A percentile compares a stretch with the other conserved stretches of the same genome.
Evolutionary conservation across 306 rosid genomes (phyloP).

Genomic region (Prinsepia uniflora): DNA sequence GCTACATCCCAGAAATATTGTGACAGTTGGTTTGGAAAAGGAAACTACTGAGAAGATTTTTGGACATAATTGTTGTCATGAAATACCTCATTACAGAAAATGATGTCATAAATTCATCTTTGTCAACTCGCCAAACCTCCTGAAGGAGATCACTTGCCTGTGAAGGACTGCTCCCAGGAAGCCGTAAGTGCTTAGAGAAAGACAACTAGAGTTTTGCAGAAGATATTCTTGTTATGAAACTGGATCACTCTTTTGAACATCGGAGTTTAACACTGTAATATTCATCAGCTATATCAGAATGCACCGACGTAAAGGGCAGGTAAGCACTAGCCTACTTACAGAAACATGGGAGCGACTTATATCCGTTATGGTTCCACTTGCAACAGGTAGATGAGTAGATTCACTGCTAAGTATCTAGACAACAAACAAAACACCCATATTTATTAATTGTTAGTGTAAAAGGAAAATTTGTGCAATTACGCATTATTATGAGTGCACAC

Average conservation of each 20-base stretch:
- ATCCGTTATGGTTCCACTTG: conserved; percentile 71
- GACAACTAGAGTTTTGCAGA: conserved; percentile 56
- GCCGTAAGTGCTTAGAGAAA: conserved; percentile 64
- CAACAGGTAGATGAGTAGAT: conserved; percentile 56
- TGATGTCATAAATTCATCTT: conserved; percentile 68
- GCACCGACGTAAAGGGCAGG: not conserved
- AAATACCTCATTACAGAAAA: conserved; percentile 83
- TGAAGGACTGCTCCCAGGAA: conserved; percentile 61
- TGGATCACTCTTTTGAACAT: conserved; percentile 10
- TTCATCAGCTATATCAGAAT: not conserved
- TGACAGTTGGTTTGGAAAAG: not conserved
- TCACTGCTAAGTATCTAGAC: conserved; percentile 71
- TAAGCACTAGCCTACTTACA: conserved; percentile 45
- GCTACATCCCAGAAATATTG: conserved; percentile 5
- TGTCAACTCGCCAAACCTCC: conserved; percentile 84
- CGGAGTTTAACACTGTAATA: not conserved
- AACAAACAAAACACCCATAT: conserved; percentile 14
- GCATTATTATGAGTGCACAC: not conserved
- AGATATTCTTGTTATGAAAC: conserved; percentile 10
- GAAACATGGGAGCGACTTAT: conserved; percentile 58
- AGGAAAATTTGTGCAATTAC: not conserved
- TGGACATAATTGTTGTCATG: not conserved
- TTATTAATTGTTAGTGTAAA: conserved; percentile 3
- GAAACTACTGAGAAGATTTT: not conserved
- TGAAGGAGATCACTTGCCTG: conserved; percentile 48